Evolutionary conservation across 1,284 basidiomycete genomes (phyloP).

Genomic region (Naganishia liquefaciens): DNA sequence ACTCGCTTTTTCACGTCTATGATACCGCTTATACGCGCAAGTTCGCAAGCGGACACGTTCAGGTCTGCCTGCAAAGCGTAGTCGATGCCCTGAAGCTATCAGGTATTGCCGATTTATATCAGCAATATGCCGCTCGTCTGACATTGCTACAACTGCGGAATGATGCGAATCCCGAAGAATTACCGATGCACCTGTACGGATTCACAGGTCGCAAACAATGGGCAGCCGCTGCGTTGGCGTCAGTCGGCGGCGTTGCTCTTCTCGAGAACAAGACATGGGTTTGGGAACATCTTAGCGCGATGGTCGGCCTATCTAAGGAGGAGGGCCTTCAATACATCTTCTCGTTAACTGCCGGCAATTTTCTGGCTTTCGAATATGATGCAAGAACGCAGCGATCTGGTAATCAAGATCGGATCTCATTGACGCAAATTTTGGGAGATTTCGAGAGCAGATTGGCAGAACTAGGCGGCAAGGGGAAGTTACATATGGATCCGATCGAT

Average conservation of each 20-base stretch:
- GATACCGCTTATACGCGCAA: conserved; percentile 62
- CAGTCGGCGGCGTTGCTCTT: conserved; percentile 11
- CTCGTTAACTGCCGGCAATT: conserved; percentile 7
- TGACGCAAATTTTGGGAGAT: conserved; percentile 6
- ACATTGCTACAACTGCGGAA: conserved; percentile 43
- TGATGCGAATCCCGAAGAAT: conserved; percentile 61
- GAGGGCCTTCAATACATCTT: conserved; percentile 22
- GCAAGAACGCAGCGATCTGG: neutral
- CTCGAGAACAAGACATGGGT: conserved; percentile 13
- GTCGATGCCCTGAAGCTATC: conserved; percentile 69
- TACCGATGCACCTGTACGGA: conserved; percentile 65
- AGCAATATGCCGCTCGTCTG: conserved; percentile 75
- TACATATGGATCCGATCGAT: conserved; percentile 3
- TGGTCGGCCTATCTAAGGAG: conserved; percentile 16
- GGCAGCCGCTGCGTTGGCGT: conserved; percentile 7
- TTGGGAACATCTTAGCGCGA: conserved; percentile 20
- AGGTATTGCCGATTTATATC: conserved; percentile 68
- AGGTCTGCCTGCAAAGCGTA: conserved; percentile 65
- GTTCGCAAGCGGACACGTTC: conserved; percentile 64
- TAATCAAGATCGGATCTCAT: neutral
- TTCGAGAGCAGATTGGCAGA: neutral
- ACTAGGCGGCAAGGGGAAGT: conserved; percentile 4
- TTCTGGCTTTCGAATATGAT: neutral
- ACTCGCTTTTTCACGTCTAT: conserved; percentile 82
- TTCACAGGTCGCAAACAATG: conserved; percentile 40